A percentile compares a stretch with the other conserved stretches of the same genome.
Conservation (phyloP, 2,329 filamentous ascomycete species). For the Hypocreales sp. region DNA sequence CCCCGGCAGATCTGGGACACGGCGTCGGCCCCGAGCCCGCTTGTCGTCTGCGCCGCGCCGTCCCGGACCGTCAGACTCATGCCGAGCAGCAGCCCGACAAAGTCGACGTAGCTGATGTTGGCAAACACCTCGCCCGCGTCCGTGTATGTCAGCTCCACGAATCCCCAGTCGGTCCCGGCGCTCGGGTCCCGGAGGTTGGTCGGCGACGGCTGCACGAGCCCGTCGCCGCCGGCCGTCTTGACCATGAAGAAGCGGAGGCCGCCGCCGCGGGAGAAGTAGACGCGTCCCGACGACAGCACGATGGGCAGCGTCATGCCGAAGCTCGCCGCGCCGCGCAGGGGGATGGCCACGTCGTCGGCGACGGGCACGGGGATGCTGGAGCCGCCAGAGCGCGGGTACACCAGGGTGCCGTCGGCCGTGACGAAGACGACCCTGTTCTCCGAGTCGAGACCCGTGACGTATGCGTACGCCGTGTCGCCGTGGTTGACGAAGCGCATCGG, state of each 20-base stretch:
- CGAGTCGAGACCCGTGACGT: slow-evolving; percentile 27
- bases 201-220: slow-evolving; percentile 32
- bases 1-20: slow-evolving; percentile 24
- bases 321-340: slow-evolving; percentile 21
- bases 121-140: slow-evolving; percentile 21
- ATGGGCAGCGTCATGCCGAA: slow-evolving; percentile 23
- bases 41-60: slow-evolving; percentile 18
- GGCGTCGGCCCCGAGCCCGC: slow-evolving; percentile 20
- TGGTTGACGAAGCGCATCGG: slow-evolving; percentile 26
- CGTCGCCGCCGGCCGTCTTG: slow-evolving; percentile 12
- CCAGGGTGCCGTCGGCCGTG: slow-evolving; percentile 20
- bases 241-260: slow-evolving; percentile 26
- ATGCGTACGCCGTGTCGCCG: slow-evolving; percentile 23
- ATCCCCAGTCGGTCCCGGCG: slow-evolving; percentile 29
- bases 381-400: slow-evolving; percentile 24
- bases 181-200: slow-evolving; percentile 27
- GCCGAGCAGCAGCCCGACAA: slow-evolving; percentile 33
- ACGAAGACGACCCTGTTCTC: slow-evolving; percentile 25
- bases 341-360: slow-evolving; percentile 24
- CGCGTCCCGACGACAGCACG: slow-evolving; percentile 22
- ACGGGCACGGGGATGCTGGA: slow-evolving; percentile 20
- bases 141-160: slow-evolving; percentile 32
- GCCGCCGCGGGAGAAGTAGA: slow-evolving; percentile 30
- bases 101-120: slow-evolving; percentile 36
- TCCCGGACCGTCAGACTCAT: slow-evolving; percentile 24